Base-by-base conservation (phyloP, 1,284 basidiomycete species). In the Cutaneotrichosporon mucoides region DNA sequence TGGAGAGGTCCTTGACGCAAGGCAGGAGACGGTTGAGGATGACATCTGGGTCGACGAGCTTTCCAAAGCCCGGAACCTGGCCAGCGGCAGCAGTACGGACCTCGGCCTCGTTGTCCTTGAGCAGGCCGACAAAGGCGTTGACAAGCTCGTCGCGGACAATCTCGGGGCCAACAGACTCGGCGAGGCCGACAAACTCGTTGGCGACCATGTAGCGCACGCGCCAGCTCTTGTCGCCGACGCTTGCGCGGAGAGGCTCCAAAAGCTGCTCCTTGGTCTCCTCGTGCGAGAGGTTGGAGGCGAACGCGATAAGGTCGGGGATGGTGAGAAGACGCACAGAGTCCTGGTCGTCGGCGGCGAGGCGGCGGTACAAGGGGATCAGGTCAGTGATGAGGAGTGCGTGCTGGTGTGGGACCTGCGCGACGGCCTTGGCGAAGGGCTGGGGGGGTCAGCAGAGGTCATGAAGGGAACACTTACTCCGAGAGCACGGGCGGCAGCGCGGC, bases 41-140 rank as follows among this genome's bases (percentile, higher is more conserved):
- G 57, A 94, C 88, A 65, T 97, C 94, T 75, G 88, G 88, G 77
- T 98, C 94, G 62, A 99, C 83, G 40, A 96, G 84, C 77, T 95
- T 94, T 57, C 92, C 88, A 74, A 99, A 98, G 16, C 95, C 95
- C 73, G 96, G 96, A 67, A 99, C 90, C 78, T 99, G 96, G 50
- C 90, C 90, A 34, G 96, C 87, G 53, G 90, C 93, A 36, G 96
- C 96, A 48, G 94, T 98, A 65, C 95, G 86, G 55, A 99, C 96
- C 80, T 99, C 96, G 24, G 96, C 96, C 80, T 99, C 96, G 72
- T 97, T 96, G 75, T 99, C 96, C 79, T 97, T 98, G 71, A 99
- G 82, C 50, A 99, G 82, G 60, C 90, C 88, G 4, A 98, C 92
- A 75, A 90, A 99, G 63, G 96, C 92, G 50, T 86, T 85, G 62